Base-by-base conservation (phyloP, 352 stramenopile species). In the Blastocystis hominis region DNA sequence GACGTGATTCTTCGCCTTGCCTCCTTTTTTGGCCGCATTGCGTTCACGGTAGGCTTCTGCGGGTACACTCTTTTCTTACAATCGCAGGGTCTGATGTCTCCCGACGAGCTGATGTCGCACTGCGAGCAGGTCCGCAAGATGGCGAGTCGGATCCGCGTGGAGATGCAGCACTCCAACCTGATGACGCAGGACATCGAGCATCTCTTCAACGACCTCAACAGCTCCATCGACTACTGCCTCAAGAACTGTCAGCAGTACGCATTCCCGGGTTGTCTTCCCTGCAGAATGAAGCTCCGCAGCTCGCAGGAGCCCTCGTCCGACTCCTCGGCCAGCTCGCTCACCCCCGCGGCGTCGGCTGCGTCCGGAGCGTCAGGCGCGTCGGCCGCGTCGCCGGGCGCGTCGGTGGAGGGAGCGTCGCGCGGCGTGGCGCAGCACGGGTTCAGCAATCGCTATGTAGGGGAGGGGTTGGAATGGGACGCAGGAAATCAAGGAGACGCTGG, bases 401-500 rank as follows among this genome's bases (percentile, higher is more conserved):
- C 72, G 17, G 68, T 62, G 44, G 70, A 75, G 46, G n/a, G 20
- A 13, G 30, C 40, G 76, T 78, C 62, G n/a, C 77, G 77, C 40
- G 77, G 77, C 53, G 53, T 87, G 3, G 44, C 61, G 3, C 62
- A 87, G 55, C 62, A 87, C 53, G 77, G 77, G 15, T 87, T 87
- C 47, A 30, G 34, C 24, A 54, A 75, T 13, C 40, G 50, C 44
- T 87, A 87, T 34, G 77, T 87, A 56, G 10, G 6, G 0, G 44
- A 50, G 20, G n/a, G 42, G 3, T 20, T 3, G 15, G 30, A 10
- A 30, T 55, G 24, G 36, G 34, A 4, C n/a, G 36, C 34, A 91
- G 77, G 88, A 89, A 9, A 61, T 97, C 40, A 93, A 93, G 61
- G 93, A 94, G 70, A 91, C 93, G 81, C 93, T 97, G 75, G 94